Percentiles rank a stretch among this genome's conserved stretches.
Conservation (phyloP, 257 asterid genomes). For the Parsonsia alboflavescens region DNA sequence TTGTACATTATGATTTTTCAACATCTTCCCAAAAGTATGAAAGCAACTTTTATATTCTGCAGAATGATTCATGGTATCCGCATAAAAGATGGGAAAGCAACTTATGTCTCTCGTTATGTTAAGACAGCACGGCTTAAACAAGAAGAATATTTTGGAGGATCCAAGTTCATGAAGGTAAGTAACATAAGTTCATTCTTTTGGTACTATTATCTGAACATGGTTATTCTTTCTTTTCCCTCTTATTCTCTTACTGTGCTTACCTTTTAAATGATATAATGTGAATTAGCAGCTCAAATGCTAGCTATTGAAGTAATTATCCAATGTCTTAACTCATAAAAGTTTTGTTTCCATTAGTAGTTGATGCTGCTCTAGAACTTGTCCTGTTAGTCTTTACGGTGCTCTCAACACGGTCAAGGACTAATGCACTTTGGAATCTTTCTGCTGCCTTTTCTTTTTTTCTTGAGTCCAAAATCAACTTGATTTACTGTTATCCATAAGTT, state of each 20-base stretch:
- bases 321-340: background rate
- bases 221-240: background rate
- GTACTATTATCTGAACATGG: background rate
- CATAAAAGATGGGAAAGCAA: slow-evolving; percentile 89
- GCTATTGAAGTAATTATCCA: background rate
- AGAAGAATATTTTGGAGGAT: slow-evolving; percentile 74
- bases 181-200: background rate
- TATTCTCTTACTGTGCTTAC: background rate
- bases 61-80: slow-evolving; percentile 98
- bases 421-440: background rate
- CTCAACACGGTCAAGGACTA: background rate
- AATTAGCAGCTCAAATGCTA: background rate
- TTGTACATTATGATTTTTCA: background rate
- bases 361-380: background rate
- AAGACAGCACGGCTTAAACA: slow-evolving; percentile 84
- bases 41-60: slow-evolving; percentile 11
- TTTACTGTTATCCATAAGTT: background rate
- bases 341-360: background rate
- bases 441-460: background rate
- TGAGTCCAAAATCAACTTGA: background rate
- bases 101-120: slow-evolving; percentile 87
- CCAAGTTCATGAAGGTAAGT: slow-evolving; percentile 84
- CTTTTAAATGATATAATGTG: too few relatives aligned
- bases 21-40: background rate
- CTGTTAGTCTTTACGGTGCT: background rate